Base-by-base conservation (phyloP, 345 rosid genomes). In the Populus simonii region DNA sequence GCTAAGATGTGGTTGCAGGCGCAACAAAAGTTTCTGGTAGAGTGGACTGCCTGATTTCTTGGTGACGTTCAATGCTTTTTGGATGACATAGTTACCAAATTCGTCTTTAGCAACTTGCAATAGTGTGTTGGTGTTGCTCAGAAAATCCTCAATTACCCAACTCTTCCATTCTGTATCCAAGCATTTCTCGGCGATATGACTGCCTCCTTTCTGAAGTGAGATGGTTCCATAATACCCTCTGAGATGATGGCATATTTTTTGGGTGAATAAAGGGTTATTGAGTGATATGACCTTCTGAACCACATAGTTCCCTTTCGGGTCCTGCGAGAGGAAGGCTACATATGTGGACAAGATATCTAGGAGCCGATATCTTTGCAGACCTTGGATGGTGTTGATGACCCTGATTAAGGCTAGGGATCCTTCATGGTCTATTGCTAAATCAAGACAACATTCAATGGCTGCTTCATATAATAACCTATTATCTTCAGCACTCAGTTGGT, bases 31-130 rank as follows among this genome's bases (percentile, higher is more conserved):
- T 12, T 17, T 49, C 0, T 25, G 55, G 67, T 78, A 25, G 38
- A 77, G 78, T 59, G 7, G 8, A 43, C 16, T 35, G 2, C 49
- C 20, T 8, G 18, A 6, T 23, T 59, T 8, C 82, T 29, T 78
- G 7, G 82, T 72, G 41, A 65, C 76, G 36, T 53, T 70, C 68
- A 85, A 8, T 62, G 85, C 83, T 33, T 38, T 85, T 63, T 85
- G 87, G 22, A 85, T 68, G 76, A 85, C 87, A 27, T 77, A 82
- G 59, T 80, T 85, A 25, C 85, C 84, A 13, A 41, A 80, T 4
- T 62, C 43, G 68, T 82, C 47, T 29, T 10, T 43, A 12, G 87
- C 83, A 20, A 78, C 72, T 3, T 31, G 53, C 70, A 82, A 11
- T 35, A 80, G 71, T n/a, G 13, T 53, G 15, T n/a, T 78, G 66